Conservation (phyloP, 1,139 yeast genomes). For the Waltiozyma sp. region DNA sequence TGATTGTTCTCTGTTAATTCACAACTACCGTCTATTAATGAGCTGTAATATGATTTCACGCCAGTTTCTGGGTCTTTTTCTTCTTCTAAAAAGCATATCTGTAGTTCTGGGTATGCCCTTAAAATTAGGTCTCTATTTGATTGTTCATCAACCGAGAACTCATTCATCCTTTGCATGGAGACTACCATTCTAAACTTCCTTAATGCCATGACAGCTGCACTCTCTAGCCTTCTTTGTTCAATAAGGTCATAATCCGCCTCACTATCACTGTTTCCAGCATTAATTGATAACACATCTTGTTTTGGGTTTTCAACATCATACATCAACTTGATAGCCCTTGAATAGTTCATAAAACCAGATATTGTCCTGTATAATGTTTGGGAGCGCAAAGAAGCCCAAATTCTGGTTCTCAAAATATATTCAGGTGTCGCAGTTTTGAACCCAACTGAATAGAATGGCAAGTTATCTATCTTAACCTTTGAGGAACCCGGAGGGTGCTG, state of each 20-base stretch:
- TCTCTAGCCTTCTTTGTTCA: constrained; percentile 40
- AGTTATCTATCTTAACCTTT: constrained; percentile 44
- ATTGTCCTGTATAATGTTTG: constrained; percentile 68
- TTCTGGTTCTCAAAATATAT: constrained; percentile 62
- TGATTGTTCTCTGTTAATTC: constrained; percentile 54
- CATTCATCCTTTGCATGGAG: constrained; percentile 64
- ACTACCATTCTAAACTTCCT: constrained; percentile 64
- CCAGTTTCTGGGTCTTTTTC: constrained; percentile 51
- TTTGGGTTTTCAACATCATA: constrained; percentile 68
- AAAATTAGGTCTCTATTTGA: constrained; percentile 61
- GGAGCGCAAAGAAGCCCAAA: constrained; percentile 68
- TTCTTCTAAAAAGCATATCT: constrained; percentile 63
- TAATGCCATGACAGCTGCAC: constrained; percentile 62
- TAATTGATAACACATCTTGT: constrained; percentile 51
- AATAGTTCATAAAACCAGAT: constrained; percentile 68
- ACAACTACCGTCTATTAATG: constrained; percentile 65
- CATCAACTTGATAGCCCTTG: constrained; percentile 62
- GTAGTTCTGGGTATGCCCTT: constrained; percentile 64
- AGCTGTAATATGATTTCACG: constrained; percentile 53
- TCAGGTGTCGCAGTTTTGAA: constrained; percentile 70
- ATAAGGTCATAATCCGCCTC: constrained; percentile 19
- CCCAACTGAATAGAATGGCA: constrained; percentile 65
- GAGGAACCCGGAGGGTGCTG: constrained; percentile 4
- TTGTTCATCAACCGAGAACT: constrained; percentile 54
- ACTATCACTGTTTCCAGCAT: not conserved